These are phyloP conservation scores for Astrocystis sublimbata DNA, from an alignment of 495 filamentous ascomycete genomes.

Conservation along the genomic window DNA sequence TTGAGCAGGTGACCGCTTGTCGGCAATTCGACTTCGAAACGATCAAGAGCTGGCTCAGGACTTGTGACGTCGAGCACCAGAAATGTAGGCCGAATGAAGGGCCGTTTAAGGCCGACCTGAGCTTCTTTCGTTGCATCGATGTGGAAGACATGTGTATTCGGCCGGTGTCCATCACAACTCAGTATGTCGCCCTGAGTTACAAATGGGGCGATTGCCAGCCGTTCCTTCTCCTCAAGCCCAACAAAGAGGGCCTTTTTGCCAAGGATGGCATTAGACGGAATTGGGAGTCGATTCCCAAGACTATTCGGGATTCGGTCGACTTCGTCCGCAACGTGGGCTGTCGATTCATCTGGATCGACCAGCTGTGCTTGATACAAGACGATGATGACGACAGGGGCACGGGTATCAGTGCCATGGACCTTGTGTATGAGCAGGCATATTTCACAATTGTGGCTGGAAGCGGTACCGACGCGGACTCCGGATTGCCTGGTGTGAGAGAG, in stretches of 20 bases:
- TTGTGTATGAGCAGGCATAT: conserved; percentile 17
- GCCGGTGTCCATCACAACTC: conserved; percentile 16
- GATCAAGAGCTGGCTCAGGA: conserved; percentile 9
- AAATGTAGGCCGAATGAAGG: conserved; percentile 6
- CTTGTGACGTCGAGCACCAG: conserved; percentile 10
- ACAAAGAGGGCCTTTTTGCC: conserved; percentile 17
- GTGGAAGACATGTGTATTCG: conserved; percentile 23
- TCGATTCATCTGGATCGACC: conserved; percentile 40
- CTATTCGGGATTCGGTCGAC: conserved; percentile 30
- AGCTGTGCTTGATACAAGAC: conserved; percentile 26
- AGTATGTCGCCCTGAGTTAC: conserved; percentile 37
- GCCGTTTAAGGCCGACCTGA: conserved; percentile 8
- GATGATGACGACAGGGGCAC: conserved; percentile 8
- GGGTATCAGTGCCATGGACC: conserved; percentile 16
- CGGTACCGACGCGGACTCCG: conserved; percentile 28
- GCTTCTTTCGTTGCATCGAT: conserved; percentile 31
- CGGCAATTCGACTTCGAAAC: conserved; percentile 14
- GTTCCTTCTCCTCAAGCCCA: conserved; percentile 20
- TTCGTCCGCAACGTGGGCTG: conserved; percentile 26
- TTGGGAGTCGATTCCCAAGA: conserved; percentile 23
- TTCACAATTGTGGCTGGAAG: conserved; percentile 31
- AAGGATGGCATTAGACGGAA: conserved; percentile 14
- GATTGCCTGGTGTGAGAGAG: conserved; percentile 33
- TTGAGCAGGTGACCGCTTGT: background rate
- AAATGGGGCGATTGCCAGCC: conserved; percentile 34